Base-by-base conservation (phyloP, 768 basidiomycete genomes). In the Amanita muscaria region DNA sequence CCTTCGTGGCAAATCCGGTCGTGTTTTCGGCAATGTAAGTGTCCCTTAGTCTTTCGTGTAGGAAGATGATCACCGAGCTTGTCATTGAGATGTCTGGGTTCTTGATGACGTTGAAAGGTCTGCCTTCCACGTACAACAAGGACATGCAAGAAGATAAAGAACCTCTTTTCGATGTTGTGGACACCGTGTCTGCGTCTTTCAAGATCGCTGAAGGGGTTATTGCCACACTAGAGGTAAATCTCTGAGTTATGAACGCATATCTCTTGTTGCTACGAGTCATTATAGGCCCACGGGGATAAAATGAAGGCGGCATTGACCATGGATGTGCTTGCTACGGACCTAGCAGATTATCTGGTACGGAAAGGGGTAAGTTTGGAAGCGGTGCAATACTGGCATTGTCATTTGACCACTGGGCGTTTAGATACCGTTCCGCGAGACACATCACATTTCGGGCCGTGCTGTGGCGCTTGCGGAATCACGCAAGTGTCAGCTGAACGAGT, bases 91-190 rank as follows among this genome's bases (percentile, higher is more conserved):
- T 97, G 88, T 78, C 94, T 10, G 96, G 96, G 2, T 96, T 98
- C 67, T 68, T 97, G 67, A 91, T 98, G 86, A 93, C 91, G 1
- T 70, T 94, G 55, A 99, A 99, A 59, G 96, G 96, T 23, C 68
- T 98, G 35, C 96, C 96, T 11, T 96, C 94, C 15, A 99, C 96
- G 7, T 99, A 99, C 68, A 98, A 99, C 73, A 99, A 99, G 63
- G 96, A 99, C 65, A 69, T 99, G 35, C 96, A 98, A 63, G 96
- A 99, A 63, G 91, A 94, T 63, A 97, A 99, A 63, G 96, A 99
- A 57, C 93, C 96, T 2, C 65, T 99, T 44, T 98, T 98, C 52
- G 96, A 99, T 58, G 70, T 85, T 8, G 86, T 94, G 11, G 90
- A 93, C 58, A 97, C 87, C 30, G 62, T 96, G 32, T 80, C 82